These are phyloP conservation scores for Saturnispora zaruensis DNA, from an alignment of 805 yeast genomes.

Conservation along the genomic window DNA sequence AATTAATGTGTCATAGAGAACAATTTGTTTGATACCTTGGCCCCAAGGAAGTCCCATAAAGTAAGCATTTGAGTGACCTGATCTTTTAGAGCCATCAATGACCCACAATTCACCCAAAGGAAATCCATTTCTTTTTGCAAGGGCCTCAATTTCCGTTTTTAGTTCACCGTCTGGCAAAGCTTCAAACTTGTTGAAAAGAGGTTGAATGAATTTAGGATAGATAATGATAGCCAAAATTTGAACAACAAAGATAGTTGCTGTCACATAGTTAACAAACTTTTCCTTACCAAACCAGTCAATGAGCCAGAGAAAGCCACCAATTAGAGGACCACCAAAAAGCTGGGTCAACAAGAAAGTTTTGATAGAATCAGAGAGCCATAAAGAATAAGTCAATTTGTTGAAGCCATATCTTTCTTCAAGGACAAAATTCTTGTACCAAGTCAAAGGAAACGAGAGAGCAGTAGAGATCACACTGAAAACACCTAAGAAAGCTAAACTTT, in stretches of 20 bases:
- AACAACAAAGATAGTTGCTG: constrained; percentile 59
- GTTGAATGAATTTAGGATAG: constrained; percentile 81
- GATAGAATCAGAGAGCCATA: constrained; percentile 67
- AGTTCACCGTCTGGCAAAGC: constrained; percentile 89
- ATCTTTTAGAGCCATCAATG: constrained; percentile 94
- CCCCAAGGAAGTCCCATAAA: constrained; percentile 93
- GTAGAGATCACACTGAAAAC: constrained; percentile 43
- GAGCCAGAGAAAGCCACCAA: constrained; percentile 71
- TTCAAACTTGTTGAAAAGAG: constrained; percentile 82
- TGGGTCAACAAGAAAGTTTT: constrained; percentile 49
- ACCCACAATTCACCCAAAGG: constrained; percentile 83
- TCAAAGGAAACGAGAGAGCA: constrained; percentile 54
- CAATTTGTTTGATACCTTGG: constrained; percentile 70
- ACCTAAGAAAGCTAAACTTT: constrained; percentile 58
- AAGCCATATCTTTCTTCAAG: constrained; percentile 91
- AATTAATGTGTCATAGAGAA: constrained; percentile 84
- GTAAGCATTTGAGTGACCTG: constrained; percentile 94
- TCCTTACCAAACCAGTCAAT: constrained; percentile 66
- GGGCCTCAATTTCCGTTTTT: constrained; percentile 67
- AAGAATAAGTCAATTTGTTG: constrained; percentile 67
- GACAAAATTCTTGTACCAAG: constrained; percentile 73
- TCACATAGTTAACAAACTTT: constrained; percentile 70
- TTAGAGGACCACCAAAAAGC: constrained; percentile 61
- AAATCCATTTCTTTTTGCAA: constrained; percentile 69
- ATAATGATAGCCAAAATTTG: constrained; percentile 70